These are phyloP conservation scores for Dispira parvispora DNA, from an alignment of 192 early-diverging fungal species.

Conservation along the genomic window DNA sequence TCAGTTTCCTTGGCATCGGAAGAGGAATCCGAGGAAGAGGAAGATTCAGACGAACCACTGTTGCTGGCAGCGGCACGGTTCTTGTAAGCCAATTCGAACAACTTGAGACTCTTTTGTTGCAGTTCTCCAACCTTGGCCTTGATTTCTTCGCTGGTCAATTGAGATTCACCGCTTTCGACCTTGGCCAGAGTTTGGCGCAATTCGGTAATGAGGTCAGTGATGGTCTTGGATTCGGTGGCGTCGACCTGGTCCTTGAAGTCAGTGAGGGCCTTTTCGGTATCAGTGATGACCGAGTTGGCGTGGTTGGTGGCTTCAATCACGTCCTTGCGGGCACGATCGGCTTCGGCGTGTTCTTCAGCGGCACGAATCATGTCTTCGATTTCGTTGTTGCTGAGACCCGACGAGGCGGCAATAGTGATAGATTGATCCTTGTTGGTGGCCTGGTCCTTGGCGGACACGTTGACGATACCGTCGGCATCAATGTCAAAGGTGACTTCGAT, in stretches of 20 bases:
- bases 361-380: constrained; percentile 94
- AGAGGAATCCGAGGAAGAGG: constrained; percentile 13
- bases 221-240: constrained; percentile 67
- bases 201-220: constrained; percentile 64
- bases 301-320: constrained; percentile 88
- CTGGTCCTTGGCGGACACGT: constrained; percentile 93
- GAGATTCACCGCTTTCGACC: constrained; percentile 43
- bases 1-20: constrained; percentile 43
- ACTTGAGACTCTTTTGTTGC: constrained; percentile 80
- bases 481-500: constrained; percentile 98
- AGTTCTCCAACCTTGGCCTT: constrained; percentile 71
- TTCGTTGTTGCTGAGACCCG: constrained; percentile 81
- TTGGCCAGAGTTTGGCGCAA: constrained; percentile 63
- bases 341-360: constrained; percentile 82
- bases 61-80: constrained; percentile 29
- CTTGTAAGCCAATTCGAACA: constrained; percentile 98
- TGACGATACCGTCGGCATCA: constrained; percentile 98
- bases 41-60: constrained; percentile 12
- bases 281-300: constrained; percentile 77
- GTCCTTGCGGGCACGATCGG: constrained; percentile 82
- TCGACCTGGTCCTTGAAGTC: constrained; percentile 97
- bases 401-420: constrained; percentile 89
- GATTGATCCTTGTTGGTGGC: constrained; percentile 90
- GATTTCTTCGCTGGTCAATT: constrained; percentile 64
- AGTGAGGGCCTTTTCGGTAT: constrained; percentile 87